Evolutionary conservation across 148 eudicot genomes (phyloP).

Genomic region (Dysphania ambrosioides): DNA sequence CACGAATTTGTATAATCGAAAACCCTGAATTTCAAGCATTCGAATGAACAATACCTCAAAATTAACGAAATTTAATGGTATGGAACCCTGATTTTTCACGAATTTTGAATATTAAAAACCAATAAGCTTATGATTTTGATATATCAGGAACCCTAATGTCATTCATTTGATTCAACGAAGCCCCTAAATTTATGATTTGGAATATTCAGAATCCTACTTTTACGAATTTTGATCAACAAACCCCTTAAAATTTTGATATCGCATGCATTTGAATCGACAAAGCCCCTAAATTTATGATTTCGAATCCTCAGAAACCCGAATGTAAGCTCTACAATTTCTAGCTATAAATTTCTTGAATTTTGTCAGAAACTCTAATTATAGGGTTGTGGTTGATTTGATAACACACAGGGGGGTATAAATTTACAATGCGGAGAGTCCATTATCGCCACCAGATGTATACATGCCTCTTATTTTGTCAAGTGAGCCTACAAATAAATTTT

Average conservation of each 20-base stretch:
- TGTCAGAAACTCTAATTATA: background rate
- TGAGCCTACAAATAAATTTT: slow-evolving; percentile 38
- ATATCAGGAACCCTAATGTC: background rate
- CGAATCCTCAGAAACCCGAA: too few relatives aligned
- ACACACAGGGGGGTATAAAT: slow-evolving; percentile 84
- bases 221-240: slow-evolving; percentile 19
- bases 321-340: slow-evolving; percentile 42
- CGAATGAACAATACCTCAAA: too few relatives aligned
- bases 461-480: slow-evolving; percentile 38
- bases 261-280: background rate
- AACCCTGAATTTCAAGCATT: slow-evolving; percentile 25
- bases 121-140: too few relatives aligned
- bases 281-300: slow-evolving; percentile 13
- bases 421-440: slow-evolving; percentile 67
- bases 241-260: too few relatives aligned
- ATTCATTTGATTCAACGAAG: background rate
- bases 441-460: slow-evolving; percentile 76
- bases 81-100: slow-evolving; percentile 25
- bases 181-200: slow-evolving; percentile 11
- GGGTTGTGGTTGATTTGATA: background rate
- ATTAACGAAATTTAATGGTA: background rate
- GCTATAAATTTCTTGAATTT: background rate
- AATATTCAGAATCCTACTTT: slow-evolving; percentile 12
- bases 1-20: background rate
- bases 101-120: background rate